These are phyloP conservation scores for Dioscorea zingiberensis DNA, from an alignment of 106 monocot species.

Conservation along the genomic window DNA sequence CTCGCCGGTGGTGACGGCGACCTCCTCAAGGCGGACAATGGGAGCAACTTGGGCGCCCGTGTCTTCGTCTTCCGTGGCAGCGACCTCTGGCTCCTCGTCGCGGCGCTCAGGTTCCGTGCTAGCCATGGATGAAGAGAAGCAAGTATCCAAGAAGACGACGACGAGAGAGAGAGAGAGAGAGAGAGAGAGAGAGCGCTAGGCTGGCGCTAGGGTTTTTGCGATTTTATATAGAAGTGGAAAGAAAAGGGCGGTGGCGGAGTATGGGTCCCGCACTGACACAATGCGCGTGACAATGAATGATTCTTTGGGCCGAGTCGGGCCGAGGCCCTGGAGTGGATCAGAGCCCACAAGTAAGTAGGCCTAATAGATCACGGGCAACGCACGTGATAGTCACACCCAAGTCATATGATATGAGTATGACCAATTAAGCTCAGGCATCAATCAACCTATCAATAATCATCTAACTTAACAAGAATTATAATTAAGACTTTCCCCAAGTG, in stretches of 20 bases:
- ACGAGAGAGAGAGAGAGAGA: background rate
- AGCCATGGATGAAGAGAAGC: constrained; percentile 19
- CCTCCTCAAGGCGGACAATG: constrained; percentile 83
- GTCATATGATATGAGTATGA: no score
- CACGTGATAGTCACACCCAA: no score
- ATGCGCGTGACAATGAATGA: background rate
- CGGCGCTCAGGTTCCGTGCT: constrained; percentile 48
- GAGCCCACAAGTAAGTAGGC: no score
- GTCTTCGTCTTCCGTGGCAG: constrained; percentile 73
- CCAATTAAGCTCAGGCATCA: no score
- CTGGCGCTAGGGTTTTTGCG: background rate
- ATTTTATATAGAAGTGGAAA: background rate
- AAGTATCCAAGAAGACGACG: background rate
- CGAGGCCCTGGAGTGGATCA: no score
- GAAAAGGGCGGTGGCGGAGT: background rate
- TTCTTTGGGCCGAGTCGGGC: no score
- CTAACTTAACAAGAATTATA: no score
- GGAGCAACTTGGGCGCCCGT: constrained; percentile 82
- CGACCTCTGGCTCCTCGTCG: constrained; percentile 29
- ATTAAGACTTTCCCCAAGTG: no score
- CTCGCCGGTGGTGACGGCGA: constrained; percentile 87
- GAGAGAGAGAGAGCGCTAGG: background rate
- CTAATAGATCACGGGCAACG: no score
- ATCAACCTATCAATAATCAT: no score
- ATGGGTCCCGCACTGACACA: background rate